These are phyloP conservation scores for Trichoderma sp. DNA, from an alignment of 2,329 filamentous ascomycete species.

Conservation along the genomic window DNA sequence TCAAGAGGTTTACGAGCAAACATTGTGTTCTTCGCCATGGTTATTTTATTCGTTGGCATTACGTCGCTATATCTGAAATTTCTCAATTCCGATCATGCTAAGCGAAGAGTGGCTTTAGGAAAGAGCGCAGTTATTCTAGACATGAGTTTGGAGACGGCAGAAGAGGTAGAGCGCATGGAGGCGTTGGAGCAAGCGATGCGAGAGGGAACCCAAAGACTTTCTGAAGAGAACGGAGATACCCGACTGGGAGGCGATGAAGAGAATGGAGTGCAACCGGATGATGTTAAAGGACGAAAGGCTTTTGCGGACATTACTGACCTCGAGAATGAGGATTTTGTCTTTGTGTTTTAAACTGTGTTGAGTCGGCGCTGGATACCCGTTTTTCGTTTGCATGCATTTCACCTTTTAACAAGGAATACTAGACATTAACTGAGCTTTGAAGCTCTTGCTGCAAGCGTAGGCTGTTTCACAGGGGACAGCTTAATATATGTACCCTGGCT, in stretches of 20 bases:
- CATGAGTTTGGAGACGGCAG: slow-evolving; percentile 54
- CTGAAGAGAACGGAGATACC: slow-evolving; percentile 15
- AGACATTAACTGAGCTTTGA: not conserved
- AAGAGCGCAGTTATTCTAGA: slow-evolving; percentile 60
- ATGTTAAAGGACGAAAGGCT: slow-evolving; percentile 27
- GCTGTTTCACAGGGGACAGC: no score
- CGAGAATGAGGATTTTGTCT: slow-evolving; percentile 64
- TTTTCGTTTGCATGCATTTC: not conserved
- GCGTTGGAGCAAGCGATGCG: slow-evolving; percentile 28
- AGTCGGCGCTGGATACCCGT: not conserved
- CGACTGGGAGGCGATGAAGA: slow-evolving; percentile 21
- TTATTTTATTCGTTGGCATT: slow-evolving; percentile 50
- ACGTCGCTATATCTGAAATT: slow-evolving; percentile 48
- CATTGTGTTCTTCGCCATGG: slow-evolving; percentile 57
- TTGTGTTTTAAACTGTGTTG: slow-evolving; percentile 42
- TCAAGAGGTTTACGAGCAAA: slow-evolving; percentile 57
- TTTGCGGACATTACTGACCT: slow-evolving; percentile 56
- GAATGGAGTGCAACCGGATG: slow-evolving; percentile 17
- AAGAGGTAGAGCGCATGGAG: slow-evolving; percentile 41
- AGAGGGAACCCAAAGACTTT: slow-evolving; percentile 18
- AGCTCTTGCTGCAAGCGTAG: no score
- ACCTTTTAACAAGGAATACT: not conserved
- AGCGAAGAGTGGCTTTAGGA: slow-evolving; percentile 53
- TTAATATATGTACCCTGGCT: no score
- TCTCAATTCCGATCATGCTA: slow-evolving; percentile 56